Evolutionary conservation across 441 rosid genomes (phyloP), one percentile per base, ranked within the genome.

Genomic region (Geranium incanum): DNA sequence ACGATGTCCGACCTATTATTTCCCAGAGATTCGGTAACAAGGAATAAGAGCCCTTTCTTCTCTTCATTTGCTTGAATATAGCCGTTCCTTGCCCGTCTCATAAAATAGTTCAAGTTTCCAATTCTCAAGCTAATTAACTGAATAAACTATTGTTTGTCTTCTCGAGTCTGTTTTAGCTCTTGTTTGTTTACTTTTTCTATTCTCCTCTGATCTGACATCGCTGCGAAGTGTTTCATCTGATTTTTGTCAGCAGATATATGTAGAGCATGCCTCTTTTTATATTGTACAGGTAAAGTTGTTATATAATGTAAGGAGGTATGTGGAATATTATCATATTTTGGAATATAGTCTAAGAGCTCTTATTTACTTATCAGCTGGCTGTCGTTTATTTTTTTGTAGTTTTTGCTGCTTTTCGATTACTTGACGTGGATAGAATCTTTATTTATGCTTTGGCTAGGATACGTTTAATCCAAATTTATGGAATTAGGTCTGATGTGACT

Each of bases 1-100:
- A 92, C 77, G 99, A 95, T 79, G 98, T 92, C 13, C 85, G 99
- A 78, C 95, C 99, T 3, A 66, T 88, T 73, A 82, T 89, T 6
- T 84, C 92, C 7, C 76, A 78, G 86, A 92, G 91, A 74, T 95
- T 81, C 86, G 95, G 97, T 90, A 87, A 86, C 93, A 84, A 83
- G 92, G 95, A 85, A 86, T 93, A 86, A 89, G 85, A 82, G 87
- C 71, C 76, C 76, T 78, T 80, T 77, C 76, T 77, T 75, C 80
- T 69, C 79, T 81, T 77, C 43, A 75, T 77, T 89, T 79, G 80
- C 75, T 83, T 79, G 77, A 83, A 74, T 86, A 79, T 79, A 80
- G 57, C 70, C 18, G 83, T 74, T 83, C 82, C 83, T 84, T 71
- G 72, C 66, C 77, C 57, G 60, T 78, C 67, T 71, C 6, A 71